Evolutionary conservation across 2,329 filamentous ascomycete genomes (phyloP), one percentile per base, ranked within the genome.

Genomic region (Ascomycota sp.): DNA sequence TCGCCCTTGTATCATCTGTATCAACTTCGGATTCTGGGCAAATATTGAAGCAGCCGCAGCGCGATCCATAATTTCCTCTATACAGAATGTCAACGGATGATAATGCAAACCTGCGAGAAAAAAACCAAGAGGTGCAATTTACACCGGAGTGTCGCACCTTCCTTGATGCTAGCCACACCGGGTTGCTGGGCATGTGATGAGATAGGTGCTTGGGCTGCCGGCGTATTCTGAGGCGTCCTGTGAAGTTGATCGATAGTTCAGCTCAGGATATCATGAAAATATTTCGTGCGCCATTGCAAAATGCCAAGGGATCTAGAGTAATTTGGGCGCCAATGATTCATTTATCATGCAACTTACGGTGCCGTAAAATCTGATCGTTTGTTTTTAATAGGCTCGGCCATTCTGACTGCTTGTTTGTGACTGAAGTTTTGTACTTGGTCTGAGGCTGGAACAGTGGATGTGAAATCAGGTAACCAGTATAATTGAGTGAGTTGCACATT

Each of bases 191-290:
- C 89, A 57, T 89, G 86, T 38, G 86, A 95, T 31, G 85, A 92
- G 59, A 98, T 95, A 40, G 89, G 89, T 42, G 91, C 89, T 63
- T 86, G 85, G 59, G 74, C 83, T 42, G 82, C 78, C 43, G 89
- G 89, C 33, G 89, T 98, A 65, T 98, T 98, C 61, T 98, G 89
- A 49, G 89, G 89, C 50, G 89, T 98, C 48, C 89, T 95, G 56
- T 40, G 42, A 89, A 53, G 44, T 45, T 44, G 48, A 47, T 48
- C 12, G 4, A 19, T 48, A 53, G 52, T 43, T 53, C 46, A 50
- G 48, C 40, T 11, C 13, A 8, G 8, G 15, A 24, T 10, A n/a
- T 15, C 7, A 22, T 17, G 28, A 30, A 22, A 12, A 11, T 29
- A 10, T 8, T 6, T 23, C 11, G 20, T 13, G 12, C 6, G 13